These are phyloP conservation scores for Calonectria honghensis DNA, from an alignment of 2,329 filamentous ascomycete genomes.

Conservation along the genomic window DNA sequence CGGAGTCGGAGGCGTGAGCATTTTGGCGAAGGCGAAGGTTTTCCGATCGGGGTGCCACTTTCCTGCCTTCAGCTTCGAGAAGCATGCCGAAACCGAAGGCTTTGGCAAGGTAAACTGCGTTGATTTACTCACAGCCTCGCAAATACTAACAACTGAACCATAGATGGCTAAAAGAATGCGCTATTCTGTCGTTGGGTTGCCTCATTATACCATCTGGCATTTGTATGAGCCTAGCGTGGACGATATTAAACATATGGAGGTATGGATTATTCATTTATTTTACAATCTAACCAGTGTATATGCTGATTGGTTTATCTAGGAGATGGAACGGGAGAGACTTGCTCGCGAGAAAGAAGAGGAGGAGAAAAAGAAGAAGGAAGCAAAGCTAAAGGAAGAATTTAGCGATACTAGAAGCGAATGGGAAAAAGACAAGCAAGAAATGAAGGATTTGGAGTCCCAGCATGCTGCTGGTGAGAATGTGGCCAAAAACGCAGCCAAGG, in stretches of 20 bases:
- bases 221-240: conserved; percentile 99
- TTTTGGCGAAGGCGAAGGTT: conserved; percentile 95
- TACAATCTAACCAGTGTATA: background rate
- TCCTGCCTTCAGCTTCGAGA: conserved; percentile 98
- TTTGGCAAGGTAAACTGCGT: conserved; percentile 88
- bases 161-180: conserved; percentile 98
- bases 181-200: conserved; percentile 94
- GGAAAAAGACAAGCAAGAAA: conserved; percentile 90
- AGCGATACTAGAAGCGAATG: conserved; percentile 86
- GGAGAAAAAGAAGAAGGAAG: conserved; percentile 84
- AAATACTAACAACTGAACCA: conserved; percentile 40
- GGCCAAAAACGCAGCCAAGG: conserved; percentile 46
- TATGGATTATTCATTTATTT: conserved; percentile 57
- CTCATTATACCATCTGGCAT: conserved; percentile 99
- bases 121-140: background rate
- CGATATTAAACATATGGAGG: conserved; percentile 97
- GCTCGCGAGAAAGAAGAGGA: conserved; percentile 82
- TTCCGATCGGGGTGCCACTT: conserved; percentile 98
- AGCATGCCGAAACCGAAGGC: conserved; percentile 97
- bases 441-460: conserved; percentile 76
- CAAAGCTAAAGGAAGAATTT: conserved; percentile 84
- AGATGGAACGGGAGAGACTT: conserved; percentile 93
- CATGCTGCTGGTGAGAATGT: conserved; percentile 43
- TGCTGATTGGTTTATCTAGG: conserved; percentile 67
- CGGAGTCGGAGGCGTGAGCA: conserved; percentile 97